Evolutionary conservation across 2,329 filamentous ascomycete genomes (phyloP).

Genomic region (Periconia digitata): DNA sequence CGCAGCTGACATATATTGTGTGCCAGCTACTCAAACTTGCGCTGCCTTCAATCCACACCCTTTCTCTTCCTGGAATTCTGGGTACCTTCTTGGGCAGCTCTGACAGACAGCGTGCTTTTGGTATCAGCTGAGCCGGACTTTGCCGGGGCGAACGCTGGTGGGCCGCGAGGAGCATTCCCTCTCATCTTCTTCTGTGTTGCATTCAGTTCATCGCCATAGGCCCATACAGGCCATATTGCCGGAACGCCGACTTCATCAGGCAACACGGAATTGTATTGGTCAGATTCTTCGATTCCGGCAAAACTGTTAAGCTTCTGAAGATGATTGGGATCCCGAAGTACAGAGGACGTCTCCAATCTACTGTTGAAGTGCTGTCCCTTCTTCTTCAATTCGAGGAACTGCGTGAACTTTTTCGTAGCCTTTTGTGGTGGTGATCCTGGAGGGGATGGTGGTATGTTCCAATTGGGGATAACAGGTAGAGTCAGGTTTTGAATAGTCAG

Average conservation of each 20-base stretch:
- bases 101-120: slow-evolving; percentile 24
- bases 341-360: slow-evolving; percentile 66
- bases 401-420: slow-evolving; percentile 67
- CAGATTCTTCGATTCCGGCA: slow-evolving; percentile 57
- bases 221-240: slow-evolving; percentile 44
- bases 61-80: slow-evolving; percentile 30
- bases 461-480: slow-evolving; percentile 69
- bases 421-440: slow-evolving; percentile 54
- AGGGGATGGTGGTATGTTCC: slow-evolving; percentile 74
- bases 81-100: slow-evolving; percentile 16
- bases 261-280: slow-evolving; percentile 67
- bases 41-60: slow-evolving; percentile 32
- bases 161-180: slow-evolving; percentile 32
- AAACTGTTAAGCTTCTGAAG: slow-evolving; percentile 73
- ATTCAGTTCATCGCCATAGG: slow-evolving; percentile 47
- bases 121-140: slow-evolving; percentile 26
- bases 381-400: slow-evolving; percentile 76
- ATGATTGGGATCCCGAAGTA: slow-evolving; percentile 71
- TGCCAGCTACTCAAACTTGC: slow-evolving; percentile 7
- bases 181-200: slow-evolving; percentile 44
- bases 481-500: slow-evolving; percentile 70
- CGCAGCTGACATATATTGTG: too few species aligned
- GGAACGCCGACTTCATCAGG: slow-evolving; percentile 43
- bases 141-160: slow-evolving; percentile 39
- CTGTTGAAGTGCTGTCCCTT: slow-evolving; percentile 78